A percentile compares a stretch with the other conserved stretches of the same genome.
Conservation (phyloP, 2,329 filamentous ascomycete species). For the Aureobasidium sp. region DNA sequence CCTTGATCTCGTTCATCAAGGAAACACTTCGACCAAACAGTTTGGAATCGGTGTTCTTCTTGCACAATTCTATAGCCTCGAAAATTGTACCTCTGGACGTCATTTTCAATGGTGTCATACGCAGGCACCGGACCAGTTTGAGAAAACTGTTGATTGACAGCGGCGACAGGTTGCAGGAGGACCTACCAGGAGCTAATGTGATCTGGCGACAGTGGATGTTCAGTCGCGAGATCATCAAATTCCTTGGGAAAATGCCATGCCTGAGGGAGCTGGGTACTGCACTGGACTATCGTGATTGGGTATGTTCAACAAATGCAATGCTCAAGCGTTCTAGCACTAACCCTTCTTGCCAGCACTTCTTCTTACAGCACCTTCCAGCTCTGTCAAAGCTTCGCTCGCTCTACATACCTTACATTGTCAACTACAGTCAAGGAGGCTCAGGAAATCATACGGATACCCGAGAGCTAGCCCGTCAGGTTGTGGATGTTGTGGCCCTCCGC, state of each 20-base stretch:
- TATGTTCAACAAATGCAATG: slow-evolving; percentile 37
- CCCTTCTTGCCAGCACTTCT: slow-evolving; percentile 54
- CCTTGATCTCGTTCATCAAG: slow-evolving; percentile 66
- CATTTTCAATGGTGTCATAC: slow-evolving; percentile 64
- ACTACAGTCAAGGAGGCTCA: slow-evolving; percentile 48
- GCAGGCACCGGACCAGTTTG: slow-evolving; percentile 63
- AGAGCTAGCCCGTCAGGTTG: slow-evolving; percentile 68
- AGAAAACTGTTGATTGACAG: slow-evolving; percentile 70
- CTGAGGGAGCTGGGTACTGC: slow-evolving; percentile 65
- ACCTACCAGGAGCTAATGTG: slow-evolving; percentile 30
- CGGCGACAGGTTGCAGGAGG: slow-evolving; percentile 46
- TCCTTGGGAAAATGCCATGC: slow-evolving; percentile 66
- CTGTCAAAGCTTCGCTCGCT: slow-evolving; percentile 64
- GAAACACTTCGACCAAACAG: slow-evolving; percentile 72
- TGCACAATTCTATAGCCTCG: slow-evolving; percentile 46
- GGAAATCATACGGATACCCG: slow-evolving; percentile 45
- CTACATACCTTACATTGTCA: slow-evolving; percentile 61
- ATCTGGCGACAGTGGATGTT: slow-evolving; percentile 67
- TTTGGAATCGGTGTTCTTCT: slow-evolving; percentile 71
- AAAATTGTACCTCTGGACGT: slow-evolving; percentile 57
- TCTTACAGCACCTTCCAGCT: slow-evolving; percentile 66
- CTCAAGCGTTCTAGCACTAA: not conserved
- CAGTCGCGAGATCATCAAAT: slow-evolving; percentile 60
- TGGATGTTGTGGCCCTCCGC: slow-evolving; percentile 69
- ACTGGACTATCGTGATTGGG: slow-evolving; percentile 72